phyloP scores from a whole-genome alignment of 164 flowering plant genomes.

The Nymphaea thermarum region DNA sequence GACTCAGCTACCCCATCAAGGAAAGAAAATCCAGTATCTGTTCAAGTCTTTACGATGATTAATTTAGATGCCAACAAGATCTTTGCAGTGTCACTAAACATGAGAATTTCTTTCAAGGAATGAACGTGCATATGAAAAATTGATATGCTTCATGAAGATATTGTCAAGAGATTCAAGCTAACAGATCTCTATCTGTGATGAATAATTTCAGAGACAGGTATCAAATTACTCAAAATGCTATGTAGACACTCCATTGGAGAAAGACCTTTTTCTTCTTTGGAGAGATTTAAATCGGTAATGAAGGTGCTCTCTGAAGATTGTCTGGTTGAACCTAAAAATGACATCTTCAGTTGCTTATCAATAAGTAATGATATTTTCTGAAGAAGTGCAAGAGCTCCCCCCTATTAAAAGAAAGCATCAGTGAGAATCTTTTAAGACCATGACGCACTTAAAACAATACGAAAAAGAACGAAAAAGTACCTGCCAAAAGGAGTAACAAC shows the following conservation, averaged over 20 bases:
- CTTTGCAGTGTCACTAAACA: background rate
- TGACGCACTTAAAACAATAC: too few relatives aligned
- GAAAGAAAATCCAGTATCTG: conserved; percentile 31
- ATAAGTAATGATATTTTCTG: conserved; percentile 35
- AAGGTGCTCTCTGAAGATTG: conserved; percentile 1
- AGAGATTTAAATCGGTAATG: background rate
- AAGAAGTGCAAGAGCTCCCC: conserved; percentile 50
- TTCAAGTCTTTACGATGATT: background rate
- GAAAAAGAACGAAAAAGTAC: conserved; percentile 15
- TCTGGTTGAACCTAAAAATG: conserved; percentile 6
- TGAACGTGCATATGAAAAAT: too few relatives aligned
- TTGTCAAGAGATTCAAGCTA: too few relatives aligned
- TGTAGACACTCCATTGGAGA: background rate
- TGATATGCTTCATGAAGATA: too few relatives aligned
- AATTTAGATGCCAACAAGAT: background rate
- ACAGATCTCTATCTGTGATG: too few relatives aligned
- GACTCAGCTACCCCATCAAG: conserved; percentile 15
- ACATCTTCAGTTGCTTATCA: conserved; percentile 21
- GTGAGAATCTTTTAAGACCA: background rate
- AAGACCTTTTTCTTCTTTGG: background rate
- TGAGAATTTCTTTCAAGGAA: too few relatives aligned
- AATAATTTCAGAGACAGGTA: too few relatives aligned
- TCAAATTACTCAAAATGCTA: too few relatives aligned
- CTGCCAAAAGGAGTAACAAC: conserved; percentile 99
- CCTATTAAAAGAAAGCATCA: conserved; percentile 26